Base-by-base conservation (phyloP, 2,329 filamentous ascomycete species). In the Hymenoscyphus infarciens region DNA sequence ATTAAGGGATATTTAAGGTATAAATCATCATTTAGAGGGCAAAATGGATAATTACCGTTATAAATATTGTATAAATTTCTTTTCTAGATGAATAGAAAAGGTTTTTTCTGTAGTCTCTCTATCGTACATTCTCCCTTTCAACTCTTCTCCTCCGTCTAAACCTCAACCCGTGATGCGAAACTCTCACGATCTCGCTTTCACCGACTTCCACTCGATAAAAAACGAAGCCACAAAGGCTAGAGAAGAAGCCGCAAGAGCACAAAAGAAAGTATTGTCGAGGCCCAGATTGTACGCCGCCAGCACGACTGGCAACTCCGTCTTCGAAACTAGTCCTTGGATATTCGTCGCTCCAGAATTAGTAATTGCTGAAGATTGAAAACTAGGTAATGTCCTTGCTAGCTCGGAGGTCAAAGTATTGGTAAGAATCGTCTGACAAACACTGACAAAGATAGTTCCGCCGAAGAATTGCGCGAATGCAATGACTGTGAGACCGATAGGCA, bases 401-500 rank as follows among this genome's bases (percentile, higher is more conserved):
- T 82, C 78, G 2, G 79, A 73, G 56, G 84, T 76, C 22, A 91
- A 77, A 0, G 81, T 83, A 69, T 89, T 89, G 66, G 85, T 82
- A 76, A 91, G 90, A 55, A 89, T 80, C 22, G 86, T 84, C 72
- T 91, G 85, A 0, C 83, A 83, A 10, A 89, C 83, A 6, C 83
- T 82, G 56, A 91, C 82, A 67, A 85, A 84, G 29, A 91, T 75
- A 1, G 88, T 85, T 4, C 87, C 87, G 45, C 87, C 87, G 3
- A 90, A 79, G 1, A 81, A 80, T 70, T 89, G 85, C 75, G 84
- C 86, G 75, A 90, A 88, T 39, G 81, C 78, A 1, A 84, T 77
- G 58, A 77, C 80, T 4, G 82, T 81, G 5, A 79, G 82, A 29
- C 75, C 83, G 1, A 82, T 76, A 0, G 82, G 80, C n/a, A 84